A percentile compares a stretch with the other conserved stretches of the same genome.
Conservation (phyloP, 129 eudicot species). For the Chrysanthemum seticuspe region DNA sequence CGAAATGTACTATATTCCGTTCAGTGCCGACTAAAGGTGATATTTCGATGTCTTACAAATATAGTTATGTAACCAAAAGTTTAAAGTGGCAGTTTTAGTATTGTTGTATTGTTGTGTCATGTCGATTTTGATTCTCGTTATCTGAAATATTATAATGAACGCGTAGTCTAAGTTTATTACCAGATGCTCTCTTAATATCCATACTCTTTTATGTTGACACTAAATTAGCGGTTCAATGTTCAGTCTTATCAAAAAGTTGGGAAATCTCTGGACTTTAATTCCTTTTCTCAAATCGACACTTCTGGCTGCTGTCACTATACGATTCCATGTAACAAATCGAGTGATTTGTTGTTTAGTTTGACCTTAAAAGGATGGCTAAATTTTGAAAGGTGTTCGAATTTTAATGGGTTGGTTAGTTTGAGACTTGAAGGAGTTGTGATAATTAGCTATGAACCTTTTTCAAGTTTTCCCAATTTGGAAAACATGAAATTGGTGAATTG, state of each 20-base stretch:
- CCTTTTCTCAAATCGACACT: conserved; percentile 32
- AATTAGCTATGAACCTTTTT: conserved; percentile 24
- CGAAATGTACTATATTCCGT: too few relatives aligned
- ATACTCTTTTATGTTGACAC: conserved; percentile 25
- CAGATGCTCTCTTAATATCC: conserved; percentile 25
- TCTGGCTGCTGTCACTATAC: conserved; percentile 16
- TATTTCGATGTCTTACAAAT: too few relatives aligned
- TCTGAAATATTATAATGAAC: too few relatives aligned
- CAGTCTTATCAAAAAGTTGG: conserved; percentile 31
- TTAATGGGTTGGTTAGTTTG: conserved; percentile 17
- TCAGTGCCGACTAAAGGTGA: too few relatives aligned
- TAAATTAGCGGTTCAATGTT: conserved; percentile 22
- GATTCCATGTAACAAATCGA: background rate
- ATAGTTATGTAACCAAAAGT: too few relatives aligned
- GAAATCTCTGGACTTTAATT: conserved; percentile 27
- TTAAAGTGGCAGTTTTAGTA: too few relatives aligned
- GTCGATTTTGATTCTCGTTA: too few relatives aligned
- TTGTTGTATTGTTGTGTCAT: too few relatives aligned
- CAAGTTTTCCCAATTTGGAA: conserved; percentile 28
- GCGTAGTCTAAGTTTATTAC: conserved; percentile 18
- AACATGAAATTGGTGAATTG: conserved; percentile 30
- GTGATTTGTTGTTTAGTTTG: conserved; percentile 24
- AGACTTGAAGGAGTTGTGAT: conserved; percentile 26
- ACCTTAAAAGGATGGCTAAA: conserved; percentile 24
- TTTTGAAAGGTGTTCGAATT: conserved; percentile 3